Conservation (phyloP, 257 asterid species). For the Jacaranda copaia region DNA sequence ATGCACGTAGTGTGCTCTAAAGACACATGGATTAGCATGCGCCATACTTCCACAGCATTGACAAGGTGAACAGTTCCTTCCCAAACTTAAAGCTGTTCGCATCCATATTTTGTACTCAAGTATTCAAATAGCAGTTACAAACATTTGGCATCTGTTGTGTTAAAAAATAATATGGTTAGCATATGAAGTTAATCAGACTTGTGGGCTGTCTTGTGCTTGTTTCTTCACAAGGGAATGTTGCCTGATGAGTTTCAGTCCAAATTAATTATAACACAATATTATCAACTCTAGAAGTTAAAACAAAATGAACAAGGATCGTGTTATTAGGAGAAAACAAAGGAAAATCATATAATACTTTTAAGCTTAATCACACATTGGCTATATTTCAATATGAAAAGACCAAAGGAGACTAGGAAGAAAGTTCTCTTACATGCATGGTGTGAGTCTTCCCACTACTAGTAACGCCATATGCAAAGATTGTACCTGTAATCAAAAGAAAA, state of each 20-base stretch:
- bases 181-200: conserved; percentile 17
- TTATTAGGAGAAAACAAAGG: conserved; percentile 19
- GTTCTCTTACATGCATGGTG: conserved; percentile 94
- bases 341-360: neutral
- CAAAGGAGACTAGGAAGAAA: conserved; percentile 28
- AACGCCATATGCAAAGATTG: conserved; percentile 97
- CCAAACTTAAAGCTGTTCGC: conserved; percentile 4
- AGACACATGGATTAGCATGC: conserved; percentile 28
- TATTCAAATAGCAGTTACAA: conserved; percentile 4
- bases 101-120: conserved; percentile 12
- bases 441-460: conserved; percentile 99
- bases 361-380: conserved; percentile 26
- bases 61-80: conserved; percentile 20
- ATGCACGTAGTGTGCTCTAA: conserved; percentile 21
- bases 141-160: conserved; percentile 19
- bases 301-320: conserved; percentile 13
- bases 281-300: conserved; percentile 33
- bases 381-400: conserved; percentile 24
- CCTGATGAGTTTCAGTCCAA: conserved; percentile 18
- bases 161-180: conserved; percentile 2
- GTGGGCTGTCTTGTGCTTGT: conserved; percentile 23
- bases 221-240: conserved; percentile 23
- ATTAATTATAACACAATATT: conserved; percentile 27
- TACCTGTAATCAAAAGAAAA: conserved; percentile 60
- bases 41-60: conserved; percentile 14